These are phyloP conservation scores for Penicillium sp. DNA, from an alignment of 2,329 filamentous ascomycete genomes.

Conservation along the genomic window DNA sequence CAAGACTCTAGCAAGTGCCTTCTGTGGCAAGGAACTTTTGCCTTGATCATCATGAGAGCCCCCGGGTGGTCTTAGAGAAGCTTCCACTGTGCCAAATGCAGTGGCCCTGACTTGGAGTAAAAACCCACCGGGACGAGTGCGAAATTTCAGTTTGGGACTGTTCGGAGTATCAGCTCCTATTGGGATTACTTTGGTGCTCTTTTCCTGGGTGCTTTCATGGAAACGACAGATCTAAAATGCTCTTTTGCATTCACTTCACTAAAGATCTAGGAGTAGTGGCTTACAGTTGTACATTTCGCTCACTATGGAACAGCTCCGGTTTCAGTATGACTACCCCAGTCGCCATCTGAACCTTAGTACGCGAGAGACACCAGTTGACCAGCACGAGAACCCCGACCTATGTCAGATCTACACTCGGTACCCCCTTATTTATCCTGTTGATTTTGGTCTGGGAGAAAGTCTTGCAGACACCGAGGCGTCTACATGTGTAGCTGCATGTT, in stretches of 20 bases:
- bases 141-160: constrained; percentile 52
- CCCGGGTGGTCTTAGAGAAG: neutral
- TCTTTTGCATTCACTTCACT: constrained; percentile 47
- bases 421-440: constrained; percentile 51
- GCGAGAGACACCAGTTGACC: constrained; percentile 38
- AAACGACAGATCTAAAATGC: constrained; percentile 46
- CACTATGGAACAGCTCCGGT: constrained; percentile 22
- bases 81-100: neutral
- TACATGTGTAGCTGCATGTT: constrained; percentile 50
- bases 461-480: constrained; percentile 26
- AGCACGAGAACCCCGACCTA: constrained; percentile 46
- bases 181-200: constrained; percentile 50
- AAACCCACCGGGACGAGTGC: constrained; percentile 21
- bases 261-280: too few species aligned
- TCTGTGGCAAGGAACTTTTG: neutral
- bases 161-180: constrained; percentile 55
- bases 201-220: constrained; percentile 48
- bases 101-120: neutral
- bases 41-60: constrained; percentile 1
- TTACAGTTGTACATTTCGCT: neutral
- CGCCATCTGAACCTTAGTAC: constrained; percentile 34
- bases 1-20: neutral
- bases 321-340: constrained; percentile 31
- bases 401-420: constrained; percentile 46
- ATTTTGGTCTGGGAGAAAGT: constrained; percentile 58